Base-by-base conservation (phyloP, 2,329 filamentous ascomycete species). In the Epichloe uncinata region DNA sequence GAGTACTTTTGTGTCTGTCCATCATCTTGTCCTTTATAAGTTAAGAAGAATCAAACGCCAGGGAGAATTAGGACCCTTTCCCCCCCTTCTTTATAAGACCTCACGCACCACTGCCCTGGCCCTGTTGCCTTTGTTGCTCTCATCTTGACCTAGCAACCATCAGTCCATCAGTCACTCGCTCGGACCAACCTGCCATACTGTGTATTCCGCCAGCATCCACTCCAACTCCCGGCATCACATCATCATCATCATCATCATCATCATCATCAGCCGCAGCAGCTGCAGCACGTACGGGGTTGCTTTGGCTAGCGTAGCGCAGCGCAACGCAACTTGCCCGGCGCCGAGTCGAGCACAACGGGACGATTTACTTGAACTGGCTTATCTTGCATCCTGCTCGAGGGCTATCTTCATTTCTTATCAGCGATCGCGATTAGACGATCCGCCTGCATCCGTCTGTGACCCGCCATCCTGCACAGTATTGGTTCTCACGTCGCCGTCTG, bases 21-120 rank as follows among this genome's bases (percentile, higher is more conserved):
- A 35, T 42, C 3, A 42, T 48, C 45, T 47, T 33, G 48, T 45
- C 42, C 26, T 42, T n/a, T 13, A 15, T 13, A 30, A 35, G 30
- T 11, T 42, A 46, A 16, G 36, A 52, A 43, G 48, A 48, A 41
- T 49, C 49, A 50, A 41, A 45, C 49, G 48, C 41, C 51, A 50
- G 20, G 33, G 22, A 43, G 30, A 20, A 9, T 30, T 3, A 18
- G 18, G 16, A n/a, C 47, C 34, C 22, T 37, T 36, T 48, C 26
- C 44, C 20, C 6, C 15, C 20, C n/a, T 34, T 22, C 22, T 35
- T 42, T 52, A 50, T 44, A 52, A 44, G 18, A 34, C 12, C 40
- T 38, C 30, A 26, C 37, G 41, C 41, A 33, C 38, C 44, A n/a
- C 33, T 38, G 15, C 20, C 33, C 12, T 44, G 38, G 15, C 20